phyloP scores from a whole-genome alignment of 2,329 filamentous ascomycete species.

The Colletotrichum abscissum region DNA sequence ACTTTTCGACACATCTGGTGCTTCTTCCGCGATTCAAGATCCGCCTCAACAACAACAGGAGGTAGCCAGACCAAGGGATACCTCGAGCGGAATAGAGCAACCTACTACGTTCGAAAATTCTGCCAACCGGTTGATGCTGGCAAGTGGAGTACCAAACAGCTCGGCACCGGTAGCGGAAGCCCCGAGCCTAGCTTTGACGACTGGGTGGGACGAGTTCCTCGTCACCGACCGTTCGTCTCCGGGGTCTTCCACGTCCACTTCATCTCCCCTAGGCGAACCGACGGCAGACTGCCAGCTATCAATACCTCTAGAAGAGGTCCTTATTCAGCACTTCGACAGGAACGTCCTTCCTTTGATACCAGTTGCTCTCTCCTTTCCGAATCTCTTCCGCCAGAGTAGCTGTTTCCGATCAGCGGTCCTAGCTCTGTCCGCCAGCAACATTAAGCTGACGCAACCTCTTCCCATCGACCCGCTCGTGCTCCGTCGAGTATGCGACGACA shows the following conservation, averaged over 20 bases:
- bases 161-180: background rate
- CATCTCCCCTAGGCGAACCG: slow-evolving; percentile 3
- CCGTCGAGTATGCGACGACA: slow-evolving; percentile 4
- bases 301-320: slow-evolving; percentile 6
- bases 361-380: slow-evolving; percentile 14
- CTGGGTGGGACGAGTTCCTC: slow-evolving; percentile 17
- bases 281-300: slow-evolving; percentile 2
- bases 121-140: too few relatives aligned
- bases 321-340: slow-evolving; percentile 23
- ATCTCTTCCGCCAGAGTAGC: slow-evolving; percentile 12
- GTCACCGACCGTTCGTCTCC: background rate
- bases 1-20: background rate
- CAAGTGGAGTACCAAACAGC: background rate
- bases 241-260: background rate
- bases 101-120: background rate
- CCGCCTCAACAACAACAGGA: background rate
- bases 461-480: background rate
- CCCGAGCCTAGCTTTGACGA: background rate
- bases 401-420: slow-evolving; percentile 19
- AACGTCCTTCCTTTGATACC: slow-evolving; percentile 16
- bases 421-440: slow-evolving; percentile 21
- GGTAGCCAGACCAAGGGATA: too few relatives aligned
- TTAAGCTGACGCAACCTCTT: background rate
- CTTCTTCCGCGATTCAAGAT: background rate
- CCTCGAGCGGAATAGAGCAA: background rate